Evolutionary conservation across 176 grass and related monocot species (phyloP).

Genomic region (Chloris gayana): DNA sequence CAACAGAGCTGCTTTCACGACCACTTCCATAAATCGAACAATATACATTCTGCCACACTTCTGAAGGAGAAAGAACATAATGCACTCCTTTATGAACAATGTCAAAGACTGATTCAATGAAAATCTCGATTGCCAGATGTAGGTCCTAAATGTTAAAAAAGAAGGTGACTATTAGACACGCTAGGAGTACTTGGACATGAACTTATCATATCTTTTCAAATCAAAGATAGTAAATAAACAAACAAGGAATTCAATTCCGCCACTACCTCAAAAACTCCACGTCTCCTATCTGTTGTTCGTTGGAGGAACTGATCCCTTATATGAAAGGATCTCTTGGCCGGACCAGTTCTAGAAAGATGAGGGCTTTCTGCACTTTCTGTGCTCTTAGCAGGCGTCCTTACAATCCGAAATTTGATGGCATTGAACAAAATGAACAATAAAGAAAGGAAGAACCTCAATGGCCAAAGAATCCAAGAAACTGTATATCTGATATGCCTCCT

Average conservation of each 20-base stretch:
- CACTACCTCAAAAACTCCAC: slow-evolving; percentile 89
- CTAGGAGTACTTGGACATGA: not conserved
- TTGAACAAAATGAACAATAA: slow-evolving; percentile 59
- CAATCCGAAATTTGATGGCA: slow-evolving; percentile 55
- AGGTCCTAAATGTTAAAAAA: slow-evolving; percentile 60
- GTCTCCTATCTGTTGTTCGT: slow-evolving; percentile 76
- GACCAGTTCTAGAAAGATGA: slow-evolving; percentile 35
- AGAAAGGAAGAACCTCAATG: slow-evolving; percentile 61
- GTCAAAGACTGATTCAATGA: slow-evolving; percentile 92
- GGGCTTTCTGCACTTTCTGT: slow-evolving; percentile 37
- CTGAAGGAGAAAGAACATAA: slow-evolving; percentile 87
- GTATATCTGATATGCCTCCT: slow-evolving; percentile 63
- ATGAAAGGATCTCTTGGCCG: slow-evolving; percentile 50
- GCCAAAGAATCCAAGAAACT: slow-evolving; percentile 90
- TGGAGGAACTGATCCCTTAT: slow-evolving; percentile 86
- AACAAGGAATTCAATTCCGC: not conserved
- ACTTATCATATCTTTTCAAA: not conserved
- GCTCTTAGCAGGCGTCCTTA: slow-evolving; percentile 36
- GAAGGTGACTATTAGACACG: slow-evolving; percentile 6
- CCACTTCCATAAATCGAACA: slow-evolving; percentile 57
- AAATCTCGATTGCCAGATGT: slow-evolving; percentile 93
- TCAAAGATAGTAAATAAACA: slow-evolving; percentile 21
- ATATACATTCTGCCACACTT: slow-evolving; percentile 70
- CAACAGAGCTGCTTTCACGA: slow-evolving; percentile 43
- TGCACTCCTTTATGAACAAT: slow-evolving; percentile 79